Base-by-base conservation (phyloP, 371 early-diverging fungal species). In the Rhizopus arrhizus region DNA sequence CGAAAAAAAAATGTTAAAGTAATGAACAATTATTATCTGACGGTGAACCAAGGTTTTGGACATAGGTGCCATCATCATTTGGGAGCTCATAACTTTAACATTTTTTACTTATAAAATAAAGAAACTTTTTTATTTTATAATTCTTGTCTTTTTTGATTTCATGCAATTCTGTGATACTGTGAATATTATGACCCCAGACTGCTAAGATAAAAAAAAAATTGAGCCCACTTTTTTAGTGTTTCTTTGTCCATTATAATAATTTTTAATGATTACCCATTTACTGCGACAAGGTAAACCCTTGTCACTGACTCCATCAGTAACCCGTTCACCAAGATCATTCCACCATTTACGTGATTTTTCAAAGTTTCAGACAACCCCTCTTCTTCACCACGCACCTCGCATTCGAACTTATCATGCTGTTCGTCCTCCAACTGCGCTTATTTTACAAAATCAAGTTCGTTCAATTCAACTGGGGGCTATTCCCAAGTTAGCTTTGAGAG, bases 21-120 rank as follows among this genome's bases (percentile, higher is more conserved):
- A 11, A 31, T 40, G 29, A 42, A 54, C 36, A 41, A 54, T 47
- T 22, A 36, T 34, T 16, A 47, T 47, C 72, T 72, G 69, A 73
- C 69, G 69, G 69, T 66, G 62, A 58, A 73, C 73, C 73, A 73
- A 73, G 73, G 65, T 73, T 51, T 66, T 59, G 61, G 61, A 66
- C 66, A 10, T 66, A 56, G 58, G 53, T 60, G 62, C 61, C 66
- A 55, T 50, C 58, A 69, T 68, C 73, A 66, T 69, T 73, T 73
- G 73, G 73, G 73, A 73, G 73, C 73, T 58, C 47, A 58, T 59
- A 59, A 64, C 55, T 53, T 40, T 36, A 8, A 22, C 29, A 15
- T 53, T 47, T 47, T 47, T 29, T 7, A 9, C 31, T 1, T 38
- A 11, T 38, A 28, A 28, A 47, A 28, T 22, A 22, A 47, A 47